Evolutionary conservation across 345 rosid species (phyloP), one percentile per base, ranked within the genome.

Genomic region (Camelina neglecta): DNA sequence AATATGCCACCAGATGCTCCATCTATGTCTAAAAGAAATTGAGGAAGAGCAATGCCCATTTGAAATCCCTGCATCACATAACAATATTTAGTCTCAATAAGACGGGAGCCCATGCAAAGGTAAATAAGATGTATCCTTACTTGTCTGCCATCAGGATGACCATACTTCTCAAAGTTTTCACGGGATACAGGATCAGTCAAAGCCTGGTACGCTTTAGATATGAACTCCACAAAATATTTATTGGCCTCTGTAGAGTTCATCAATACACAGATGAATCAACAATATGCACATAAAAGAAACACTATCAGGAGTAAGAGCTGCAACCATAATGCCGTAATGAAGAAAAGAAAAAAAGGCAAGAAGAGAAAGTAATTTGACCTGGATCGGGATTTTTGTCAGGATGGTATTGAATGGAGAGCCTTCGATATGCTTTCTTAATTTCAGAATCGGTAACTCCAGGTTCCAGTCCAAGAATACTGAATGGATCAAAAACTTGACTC

Each of bases 341-440:
- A 21, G 11, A 18, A 12, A 61, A 72, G 11, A 24, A 29, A 39
- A 10, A 29, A 39, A 10, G n/a, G 20, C 49, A 69, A 42, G 24
- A 73, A 74, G 73, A 38, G 77, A 79, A 82, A 81, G 65, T 76
- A 72, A 64, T 60, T 75, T 67, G 82, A 93, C 99, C 97, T 93
- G 98, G 99, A 84, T 96, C 95, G 18, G 99, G 99, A 82, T 96
- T 96, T 88, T 96, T 96, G 78, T 96, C 99, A 66, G 97, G 99
- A 88, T 96, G 99, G 80, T 91, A 96, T 56, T 78, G 89, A 75
- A 96, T 83, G 15, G 99, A 91, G 20, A 96, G 97, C 70, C 88
- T 91, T 77, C 97, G 85, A 74, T 93, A 93, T 23, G 88, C 93
- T 88, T 96, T 96, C 81, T 88, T 96, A 67, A 96, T 93, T 73